Base-by-base conservation (phyloP, 192 early-diverging fungal species). In the Dimargaris xerosporica region DNA sequence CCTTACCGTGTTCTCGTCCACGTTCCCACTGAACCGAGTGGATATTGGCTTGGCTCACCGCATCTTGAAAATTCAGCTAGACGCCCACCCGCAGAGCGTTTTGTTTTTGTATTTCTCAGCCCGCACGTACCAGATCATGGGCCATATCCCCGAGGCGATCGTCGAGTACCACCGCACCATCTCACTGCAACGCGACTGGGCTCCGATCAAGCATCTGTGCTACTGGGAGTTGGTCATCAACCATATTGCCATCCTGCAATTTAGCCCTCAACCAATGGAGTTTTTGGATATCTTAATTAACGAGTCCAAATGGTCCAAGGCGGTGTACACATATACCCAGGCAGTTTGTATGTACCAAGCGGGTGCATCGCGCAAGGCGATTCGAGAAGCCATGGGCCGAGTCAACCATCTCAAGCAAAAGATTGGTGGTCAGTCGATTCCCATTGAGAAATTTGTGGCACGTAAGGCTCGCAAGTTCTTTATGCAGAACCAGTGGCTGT, bases 241-340 rank as follows among this genome's bases (percentile, higher is more conserved):
- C 64, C 73, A 78, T 45, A 81, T 85, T 71, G 72, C 83, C 44
- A 65, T 85, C 29, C 70, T 69, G 0, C 70, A 84, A 45, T 91
- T 83, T 76, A 62, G 71, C 21, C 53, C 53, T 25, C 73, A 69
- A 10, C 86, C 87, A 0, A 71, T 70, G 29, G 68, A 80, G 11
- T 81, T 79, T 23, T 87, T 82, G 64, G 75, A 73, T 12, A 80
- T 75, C 2, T 67, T 95, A 45, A 74, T 75, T 53, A 80, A 76
- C 54, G 90, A 95, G 61, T 90, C 84, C 66, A 82, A 85, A 55
- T 95, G 92, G 92, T 84, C 86, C 59, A 85, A 84, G 64, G 82
- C 87, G 23, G 82, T 84, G 3, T 95, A 88, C 76, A 78, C 75
- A 0, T 95, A 93, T 63, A 64, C 84, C 28, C 78, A 81, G 5